These are phyloP conservation scores for Lippia alba DNA, from an alignment of 305 asterid species.

Conservation along the genomic window DNA sequence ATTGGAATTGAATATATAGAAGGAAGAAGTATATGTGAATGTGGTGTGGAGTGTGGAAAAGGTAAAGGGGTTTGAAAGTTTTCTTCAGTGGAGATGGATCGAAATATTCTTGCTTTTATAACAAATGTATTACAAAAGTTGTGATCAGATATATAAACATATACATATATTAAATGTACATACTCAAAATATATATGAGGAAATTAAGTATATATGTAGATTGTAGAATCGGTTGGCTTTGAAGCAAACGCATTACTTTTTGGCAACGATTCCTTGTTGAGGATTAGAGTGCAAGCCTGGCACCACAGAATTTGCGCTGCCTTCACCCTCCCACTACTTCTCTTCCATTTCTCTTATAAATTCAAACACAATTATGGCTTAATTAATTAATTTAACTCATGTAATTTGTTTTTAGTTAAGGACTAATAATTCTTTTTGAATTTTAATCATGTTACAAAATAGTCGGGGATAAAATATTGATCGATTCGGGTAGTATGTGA, in stretches of 20 bases:
- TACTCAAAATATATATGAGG: not conserved
- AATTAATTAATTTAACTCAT: not conserved
- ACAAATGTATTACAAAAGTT: not conserved
- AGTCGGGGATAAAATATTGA: too few species aligned
- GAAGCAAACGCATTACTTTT: constrained; percentile 63
- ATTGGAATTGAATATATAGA: not conserved
- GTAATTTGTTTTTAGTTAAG: too few species aligned
- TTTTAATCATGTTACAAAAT: too few species aligned
- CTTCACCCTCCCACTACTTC: constrained; percentile 23
- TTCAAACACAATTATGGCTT: too few species aligned
- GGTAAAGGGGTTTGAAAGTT: constrained; percentile 9
- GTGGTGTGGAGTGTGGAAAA: constrained; percentile 24
- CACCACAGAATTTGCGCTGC: constrained; percentile 48
- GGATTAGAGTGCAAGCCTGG: constrained; percentile 76
- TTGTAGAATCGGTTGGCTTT: constrained; percentile 60
- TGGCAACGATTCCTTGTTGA: constrained; percentile 55
- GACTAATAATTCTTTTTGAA: too few species aligned
- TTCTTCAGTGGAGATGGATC: not conserved
- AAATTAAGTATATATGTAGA: not conserved
- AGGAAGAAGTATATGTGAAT: not conserved
- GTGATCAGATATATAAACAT: not conserved
- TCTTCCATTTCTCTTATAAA: too few species aligned
- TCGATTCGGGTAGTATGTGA: too few species aligned
- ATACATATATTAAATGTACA: not conserved
- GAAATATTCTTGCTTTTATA: constrained; percentile 23